phyloP scores from a whole-genome alignment of 129 eudicot genomes.

The Artemisia tridentata region DNA sequence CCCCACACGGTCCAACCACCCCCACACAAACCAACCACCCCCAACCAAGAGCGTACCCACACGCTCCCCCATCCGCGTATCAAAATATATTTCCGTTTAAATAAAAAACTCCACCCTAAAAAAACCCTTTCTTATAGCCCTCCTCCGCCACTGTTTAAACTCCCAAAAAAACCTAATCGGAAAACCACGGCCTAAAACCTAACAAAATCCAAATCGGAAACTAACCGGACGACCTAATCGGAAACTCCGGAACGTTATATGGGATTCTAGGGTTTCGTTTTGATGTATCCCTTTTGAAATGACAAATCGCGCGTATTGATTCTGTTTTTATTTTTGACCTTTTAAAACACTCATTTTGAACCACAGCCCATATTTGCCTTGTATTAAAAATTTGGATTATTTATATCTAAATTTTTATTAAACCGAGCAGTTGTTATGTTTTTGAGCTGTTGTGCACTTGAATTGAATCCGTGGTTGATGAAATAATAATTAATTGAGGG shows the following conservation, averaged over 20 bases:
- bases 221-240: neutral
- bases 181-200: slow-evolving; percentile 10
- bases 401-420: too few species aligned
- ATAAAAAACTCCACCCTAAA: slow-evolving; percentile 30
- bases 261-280: too few species aligned
- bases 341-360: too few species aligned
- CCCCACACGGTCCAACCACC: slow-evolving; percentile 30
- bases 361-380: too few species aligned
- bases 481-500: too few species aligned
- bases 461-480: too few species aligned
- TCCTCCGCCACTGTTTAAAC: slow-evolving; percentile 56
- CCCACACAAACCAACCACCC: neutral
- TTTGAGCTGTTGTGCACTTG: too few species aligned
- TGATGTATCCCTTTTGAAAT: too few species aligned
- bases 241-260: neutral
- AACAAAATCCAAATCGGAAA: neutral
- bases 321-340: too few species aligned
- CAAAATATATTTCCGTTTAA: slow-evolving; percentile 19
- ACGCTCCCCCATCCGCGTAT: slow-evolving; percentile 24
- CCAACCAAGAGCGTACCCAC: neutral
- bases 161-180: slow-evolving; percentile 35
- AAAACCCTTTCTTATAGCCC: slow-evolving; percentile 30
- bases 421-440: too few species aligned
- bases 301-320: too few species aligned
- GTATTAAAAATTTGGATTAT: too few species aligned